Percentiles rank a stretch among this genome's conserved stretches.
phyloP scores from a whole-genome alignment of 2,329 filamentous ascomycete species.

The Fusarium clavum region DNA sequence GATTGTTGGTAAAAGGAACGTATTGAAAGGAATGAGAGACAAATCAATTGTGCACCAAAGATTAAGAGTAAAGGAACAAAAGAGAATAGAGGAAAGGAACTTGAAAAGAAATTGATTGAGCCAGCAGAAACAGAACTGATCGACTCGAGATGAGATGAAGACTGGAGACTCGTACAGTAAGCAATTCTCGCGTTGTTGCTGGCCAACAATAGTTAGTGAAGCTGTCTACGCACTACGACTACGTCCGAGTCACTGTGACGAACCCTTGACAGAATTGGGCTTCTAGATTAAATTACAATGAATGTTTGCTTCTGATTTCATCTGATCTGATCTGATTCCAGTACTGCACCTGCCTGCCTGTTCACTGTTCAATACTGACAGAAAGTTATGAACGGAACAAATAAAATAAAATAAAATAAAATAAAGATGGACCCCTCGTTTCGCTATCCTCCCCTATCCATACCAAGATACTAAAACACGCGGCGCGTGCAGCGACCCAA shows the following conservation, averaged over 20 bases:
- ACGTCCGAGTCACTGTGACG: slow-evolving; percentile 29
- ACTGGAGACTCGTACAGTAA: slow-evolving; percentile 16
- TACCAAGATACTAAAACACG: slow-evolving; percentile 35
- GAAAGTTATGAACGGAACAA: background rate
- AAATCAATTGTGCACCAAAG: slow-evolving; percentile 31
- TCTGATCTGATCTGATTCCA: slow-evolving; percentile 10
- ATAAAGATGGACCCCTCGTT: slow-evolving; percentile 31
- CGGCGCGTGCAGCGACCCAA: slow-evolving; percentile 19
- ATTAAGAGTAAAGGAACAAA: background rate
- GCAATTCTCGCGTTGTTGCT: slow-evolving; percentile 35
- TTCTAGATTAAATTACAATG: background rate
- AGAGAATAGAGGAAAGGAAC: slow-evolving; percentile 26
- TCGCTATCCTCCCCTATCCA: slow-evolving; percentile 4
- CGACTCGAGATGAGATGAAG: slow-evolving; percentile 12
- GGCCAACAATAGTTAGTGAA: slow-evolving; percentile 30
- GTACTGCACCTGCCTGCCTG: background rate
- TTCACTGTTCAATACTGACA: background rate
- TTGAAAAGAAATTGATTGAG: slow-evolving; percentile 23
- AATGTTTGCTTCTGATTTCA: slow-evolving; percentile 6
- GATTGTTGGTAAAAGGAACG: slow-evolving; percentile 21
- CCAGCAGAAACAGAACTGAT: slow-evolving; percentile 33
- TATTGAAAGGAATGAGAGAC: slow-evolving; percentile 35
- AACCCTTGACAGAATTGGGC: slow-evolving; percentile 5
- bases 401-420: background rate
- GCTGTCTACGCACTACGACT: slow-evolving; percentile 5